Evolutionary conservation across 768 basidiomycete species (phyloP).

Genomic region (Tylopilus balloui): DNA sequence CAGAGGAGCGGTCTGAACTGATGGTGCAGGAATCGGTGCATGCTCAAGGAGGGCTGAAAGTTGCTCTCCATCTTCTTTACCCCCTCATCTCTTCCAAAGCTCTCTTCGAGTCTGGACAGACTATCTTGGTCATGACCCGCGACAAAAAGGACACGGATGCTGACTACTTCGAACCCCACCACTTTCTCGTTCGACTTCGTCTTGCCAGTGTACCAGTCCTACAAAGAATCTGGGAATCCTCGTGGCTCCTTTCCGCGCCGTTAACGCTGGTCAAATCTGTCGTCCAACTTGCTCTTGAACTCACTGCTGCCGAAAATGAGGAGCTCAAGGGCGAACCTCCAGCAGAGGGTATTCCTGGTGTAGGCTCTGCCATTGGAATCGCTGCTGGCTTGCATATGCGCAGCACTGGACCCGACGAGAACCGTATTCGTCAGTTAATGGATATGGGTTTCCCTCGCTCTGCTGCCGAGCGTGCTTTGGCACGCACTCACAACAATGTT

Average conservation of each 20-base stretch:
- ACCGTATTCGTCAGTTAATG: slow-evolving; percentile 72
- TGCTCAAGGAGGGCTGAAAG: slow-evolving; percentile 77
- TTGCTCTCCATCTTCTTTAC: slow-evolving; percentile 71
- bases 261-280: slow-evolving; percentile 69
- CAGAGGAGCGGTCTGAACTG: slow-evolving; percentile 53
- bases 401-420: slow-evolving; percentile 62
- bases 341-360: slow-evolving; percentile 32
- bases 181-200: slow-evolving; percentile 82
- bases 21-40: slow-evolving; percentile 66
- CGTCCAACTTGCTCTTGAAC: slow-evolving; percentile 72
- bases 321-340: slow-evolving; percentile 49
- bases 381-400: slow-evolving; percentile 33
- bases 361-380: slow-evolving; percentile 28
- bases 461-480: slow-evolving; percentile 78
- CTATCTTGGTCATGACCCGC: slow-evolving; percentile 59
- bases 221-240: slow-evolving; percentile 70
- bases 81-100: slow-evolving; percentile 76
- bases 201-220: slow-evolving; percentile 63
- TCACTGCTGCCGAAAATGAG: slow-evolving; percentile 80
- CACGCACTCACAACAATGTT: slow-evolving; percentile 84
- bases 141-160: slow-evolving; percentile 77
- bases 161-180: slow-evolving; percentile 80
- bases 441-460: slow-evolving; percentile 98
- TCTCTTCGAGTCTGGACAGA: slow-evolving; percentile 84
- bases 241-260: slow-evolving; percentile 78